Evolutionary conservation across 352 stramenopile species (phyloP).

Genomic region (Globisporangium perplexum): DNA sequence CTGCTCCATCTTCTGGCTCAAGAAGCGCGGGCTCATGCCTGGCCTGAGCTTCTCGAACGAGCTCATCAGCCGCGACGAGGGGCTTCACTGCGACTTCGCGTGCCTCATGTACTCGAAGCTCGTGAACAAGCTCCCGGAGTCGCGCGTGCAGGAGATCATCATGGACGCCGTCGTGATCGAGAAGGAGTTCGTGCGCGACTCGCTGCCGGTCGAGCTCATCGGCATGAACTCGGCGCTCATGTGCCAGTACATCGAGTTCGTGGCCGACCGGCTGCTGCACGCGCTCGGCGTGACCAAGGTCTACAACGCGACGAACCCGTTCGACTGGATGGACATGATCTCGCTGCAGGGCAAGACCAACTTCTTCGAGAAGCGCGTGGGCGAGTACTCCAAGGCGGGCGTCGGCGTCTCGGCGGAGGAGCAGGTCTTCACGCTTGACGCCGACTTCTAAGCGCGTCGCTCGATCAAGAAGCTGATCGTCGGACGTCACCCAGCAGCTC

Average conservation of each 20-base stretch:
- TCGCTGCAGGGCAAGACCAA: conserved; percentile 98
- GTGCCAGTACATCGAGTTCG: conserved; percentile 99
- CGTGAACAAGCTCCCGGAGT: conserved; percentile 93
- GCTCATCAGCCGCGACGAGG: conserved; percentile 98
- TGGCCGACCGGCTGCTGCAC: conserved; percentile 94
- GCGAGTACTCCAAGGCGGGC: conserved; percentile 98
- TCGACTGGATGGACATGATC: conserved; percentile 99
- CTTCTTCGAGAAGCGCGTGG: conserved; percentile 98
- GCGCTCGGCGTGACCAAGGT: conserved; percentile 91
- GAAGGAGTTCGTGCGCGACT: conserved; percentile 97
- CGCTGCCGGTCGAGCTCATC: conserved; percentile 98
- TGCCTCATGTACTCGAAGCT: conserved; percentile 98
- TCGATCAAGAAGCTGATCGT: too few species aligned
- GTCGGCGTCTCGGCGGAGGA: conserved; percentile 89
- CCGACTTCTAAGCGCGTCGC: conserved; percentile 89
- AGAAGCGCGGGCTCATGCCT: conserved; percentile 99
- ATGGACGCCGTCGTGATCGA: conserved; percentile 95
- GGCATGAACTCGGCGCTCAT: conserved; percentile 98
- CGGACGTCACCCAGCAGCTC: too few species aligned
- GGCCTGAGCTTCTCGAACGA: conserved; percentile 99
- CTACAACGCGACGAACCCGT: conserved; percentile 95
- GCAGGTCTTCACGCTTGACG: conserved; percentile 91
- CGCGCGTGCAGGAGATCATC: conserved; percentile 94
- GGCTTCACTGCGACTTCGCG: conserved; percentile 98
- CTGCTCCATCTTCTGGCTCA: conserved; percentile 99